Evolutionary conservation across 116 monocot genomes (phyloP).

Genomic region (Zostera marina): DNA sequence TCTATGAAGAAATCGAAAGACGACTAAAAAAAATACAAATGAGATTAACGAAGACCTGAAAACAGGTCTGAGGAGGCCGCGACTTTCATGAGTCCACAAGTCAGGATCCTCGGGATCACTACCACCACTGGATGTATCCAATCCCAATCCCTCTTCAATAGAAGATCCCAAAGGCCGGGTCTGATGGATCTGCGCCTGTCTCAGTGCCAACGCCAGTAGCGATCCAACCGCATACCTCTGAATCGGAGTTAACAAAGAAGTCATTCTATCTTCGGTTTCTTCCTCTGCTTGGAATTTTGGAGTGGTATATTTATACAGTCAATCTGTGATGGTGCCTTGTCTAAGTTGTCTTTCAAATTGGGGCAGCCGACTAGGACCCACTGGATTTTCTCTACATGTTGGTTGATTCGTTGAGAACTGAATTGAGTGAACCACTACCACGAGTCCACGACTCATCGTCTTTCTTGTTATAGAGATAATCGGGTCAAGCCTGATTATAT

Average conservation of each 20-base stretch:
- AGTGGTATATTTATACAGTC: too few species aligned
- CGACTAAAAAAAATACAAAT: neutral
- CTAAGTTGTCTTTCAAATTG: too few species aligned
- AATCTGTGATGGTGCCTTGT: too few species aligned
- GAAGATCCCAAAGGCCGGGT: conserved; percentile 42
- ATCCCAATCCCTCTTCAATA: conserved; percentile 4
- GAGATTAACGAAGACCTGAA: conserved; percentile 34
- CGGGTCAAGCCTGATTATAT: too few species aligned
- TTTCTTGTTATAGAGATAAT: too few species aligned
- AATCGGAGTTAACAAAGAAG: conserved; percentile 42
- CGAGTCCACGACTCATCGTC: too few species aligned
- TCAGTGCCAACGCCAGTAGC: conserved; percentile 68
- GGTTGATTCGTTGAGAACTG: too few species aligned
- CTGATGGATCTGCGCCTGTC: conserved; percentile 93
- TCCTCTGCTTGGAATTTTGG: neutral
- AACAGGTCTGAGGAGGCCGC: conserved; percentile 75
- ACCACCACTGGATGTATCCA: conserved; percentile 17
- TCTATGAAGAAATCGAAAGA: neutral
- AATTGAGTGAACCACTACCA: too few species aligned
- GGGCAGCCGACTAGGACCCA: too few species aligned
- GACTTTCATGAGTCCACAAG: conserved; percentile 69
- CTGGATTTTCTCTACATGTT: too few species aligned
- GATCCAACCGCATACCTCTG: conserved; percentile 90
- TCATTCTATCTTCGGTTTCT: conserved; percentile 11
- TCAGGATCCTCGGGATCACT: conserved; percentile 9